A percentile compares a stretch with the other conserved stretches of the same genome.
Conservation (phyloP, 2,329 filamentous ascomycete genomes). For the Seiridium cupressi region DNA sequence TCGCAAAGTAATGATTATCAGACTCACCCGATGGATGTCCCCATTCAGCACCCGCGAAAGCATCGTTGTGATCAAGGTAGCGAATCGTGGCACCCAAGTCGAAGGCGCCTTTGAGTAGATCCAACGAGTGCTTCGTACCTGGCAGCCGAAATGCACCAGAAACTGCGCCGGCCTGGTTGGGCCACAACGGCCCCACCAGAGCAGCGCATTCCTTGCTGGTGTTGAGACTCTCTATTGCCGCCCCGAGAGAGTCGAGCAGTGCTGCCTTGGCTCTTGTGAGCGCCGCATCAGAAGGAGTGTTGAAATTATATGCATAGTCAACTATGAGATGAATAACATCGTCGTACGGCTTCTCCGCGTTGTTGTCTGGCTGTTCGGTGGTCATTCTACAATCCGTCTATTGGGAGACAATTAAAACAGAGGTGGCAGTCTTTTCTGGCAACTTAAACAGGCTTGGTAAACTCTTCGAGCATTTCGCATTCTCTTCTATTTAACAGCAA, state of each 20-base stretch:
- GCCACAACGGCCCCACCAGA: neutral
- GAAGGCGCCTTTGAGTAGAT: conserved; percentile 36
- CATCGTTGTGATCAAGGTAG: conserved; percentile 41
- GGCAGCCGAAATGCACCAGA: neutral
- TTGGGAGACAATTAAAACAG: no score
- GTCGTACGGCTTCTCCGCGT: no score
- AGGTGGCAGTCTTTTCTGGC: no score
- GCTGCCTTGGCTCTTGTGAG: neutral
- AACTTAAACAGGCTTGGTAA: no score
- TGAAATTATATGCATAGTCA: no score
- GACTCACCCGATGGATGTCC: conserved; percentile 31
- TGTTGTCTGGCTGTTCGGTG: no score
- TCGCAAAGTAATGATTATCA: neutral
- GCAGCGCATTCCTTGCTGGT: neutral
- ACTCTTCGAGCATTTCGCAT: no score
- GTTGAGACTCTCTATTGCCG: neutral
- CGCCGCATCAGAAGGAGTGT: no score
- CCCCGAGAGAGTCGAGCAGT: neutral
- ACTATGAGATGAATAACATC: no score
- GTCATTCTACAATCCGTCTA: no score
- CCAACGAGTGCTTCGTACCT: conserved; percentile 25
- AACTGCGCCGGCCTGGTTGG: neutral
- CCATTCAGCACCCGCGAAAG: conserved; percentile 37
- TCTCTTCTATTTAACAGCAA: no score
- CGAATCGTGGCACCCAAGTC: conserved; percentile 34